Percentiles rank a stretch among this genome's conserved stretches.
Evolutionary conservation across 148 eudicot species (phyloP).

Genomic region (Heliamphora exappendiculata): DNA sequence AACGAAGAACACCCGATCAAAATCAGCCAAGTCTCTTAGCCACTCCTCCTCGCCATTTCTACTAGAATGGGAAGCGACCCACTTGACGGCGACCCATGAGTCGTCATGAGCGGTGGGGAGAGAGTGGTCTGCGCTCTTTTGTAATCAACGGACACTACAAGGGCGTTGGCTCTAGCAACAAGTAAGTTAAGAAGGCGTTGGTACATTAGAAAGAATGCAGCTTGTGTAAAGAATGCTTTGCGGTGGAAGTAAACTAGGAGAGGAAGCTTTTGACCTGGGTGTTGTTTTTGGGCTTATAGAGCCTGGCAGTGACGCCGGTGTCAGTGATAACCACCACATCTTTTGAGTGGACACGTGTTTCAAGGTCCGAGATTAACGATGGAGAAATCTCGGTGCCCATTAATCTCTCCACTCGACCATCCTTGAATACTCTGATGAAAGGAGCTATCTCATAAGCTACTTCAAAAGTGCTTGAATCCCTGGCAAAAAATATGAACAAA

Average conservation of each 20-base stretch:
- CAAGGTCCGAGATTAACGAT: conserved; percentile 8
- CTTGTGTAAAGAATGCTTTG: conserved; percentile 38
- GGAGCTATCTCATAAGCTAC: background rate
- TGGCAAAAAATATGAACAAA: too few relatives aligned
- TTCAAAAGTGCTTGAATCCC: background rate
- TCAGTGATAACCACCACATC: conserved; percentile 19
- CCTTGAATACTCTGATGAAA: conserved; percentile 19
- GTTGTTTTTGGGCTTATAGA: conserved; percentile 29
- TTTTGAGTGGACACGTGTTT: conserved; percentile 27
- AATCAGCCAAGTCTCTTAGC: conserved; percentile 36
- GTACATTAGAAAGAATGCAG: conserved; percentile 19
- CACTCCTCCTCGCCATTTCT: conserved; percentile 32
- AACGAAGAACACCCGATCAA: conserved; percentile 21
- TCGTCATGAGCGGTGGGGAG: conserved; percentile 43
- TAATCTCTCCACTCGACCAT: conserved; percentile 28
- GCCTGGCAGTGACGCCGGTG: conserved; percentile 24
- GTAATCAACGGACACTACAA: conserved; percentile 40
- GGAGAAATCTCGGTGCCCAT: conserved; percentile 16
- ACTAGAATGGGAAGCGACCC: conserved; percentile 32
- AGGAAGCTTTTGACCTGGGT: conserved; percentile 24
- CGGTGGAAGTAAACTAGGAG: conserved; percentile 51
- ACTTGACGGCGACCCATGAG: conserved; percentile 39
- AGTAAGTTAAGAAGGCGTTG: conserved; percentile 19
- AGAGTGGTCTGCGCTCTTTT: conserved; percentile 48
- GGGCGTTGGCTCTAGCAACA: conserved; percentile 18